A percentile compares a stretch with the other conserved stretches of the same genome.
These are phyloP conservation scores for Haematococcus sp. DNA, from an alignment of 139 green algal genomes.

Conservation along the genomic window DNA sequence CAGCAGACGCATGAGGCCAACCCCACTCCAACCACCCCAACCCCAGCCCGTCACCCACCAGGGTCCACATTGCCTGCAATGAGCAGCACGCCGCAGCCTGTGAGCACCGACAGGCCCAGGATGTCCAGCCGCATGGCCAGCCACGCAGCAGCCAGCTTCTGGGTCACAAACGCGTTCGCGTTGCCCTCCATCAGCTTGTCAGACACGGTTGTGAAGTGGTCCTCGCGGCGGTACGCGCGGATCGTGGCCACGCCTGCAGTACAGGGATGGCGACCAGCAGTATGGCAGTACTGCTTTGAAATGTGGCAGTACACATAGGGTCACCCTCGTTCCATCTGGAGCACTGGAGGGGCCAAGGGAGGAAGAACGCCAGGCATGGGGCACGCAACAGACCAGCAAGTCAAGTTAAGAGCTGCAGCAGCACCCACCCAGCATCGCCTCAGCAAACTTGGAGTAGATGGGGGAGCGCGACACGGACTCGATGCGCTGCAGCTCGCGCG, in stretches of 20 bases:
- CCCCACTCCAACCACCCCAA: too few relatives aligned
- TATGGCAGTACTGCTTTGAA: too few relatives aligned
- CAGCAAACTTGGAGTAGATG: slow-evolving; percentile 79
- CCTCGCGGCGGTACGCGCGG: slow-evolving; percentile 63
- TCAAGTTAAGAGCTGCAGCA: slow-evolving; percentile 27
- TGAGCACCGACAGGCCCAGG: slow-evolving; percentile 66
- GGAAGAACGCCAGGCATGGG: too few relatives aligned
- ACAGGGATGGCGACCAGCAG: too few relatives aligned
- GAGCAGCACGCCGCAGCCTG: slow-evolving; percentile 38
- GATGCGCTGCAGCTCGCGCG: slow-evolving; percentile 87
- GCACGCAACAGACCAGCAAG: too few relatives aligned
- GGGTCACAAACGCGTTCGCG: slow-evolving; percentile 66
- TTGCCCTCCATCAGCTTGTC: slow-evolving; percentile 64
- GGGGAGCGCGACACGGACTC: slow-evolving; percentile 81
- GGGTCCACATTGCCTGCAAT: slow-evolving; percentile 43
- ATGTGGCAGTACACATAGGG: too few relatives aligned
- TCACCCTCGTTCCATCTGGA: slow-evolving; percentile 2
- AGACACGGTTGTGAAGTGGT: slow-evolving; percentile 49
- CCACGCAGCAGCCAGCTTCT: slow-evolving; percentile 77
- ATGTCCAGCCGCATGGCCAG: slow-evolving; percentile 82
- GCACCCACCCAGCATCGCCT: slow-evolving; percentile 36
- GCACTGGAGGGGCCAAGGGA: too few relatives aligned
- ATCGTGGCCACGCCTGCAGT: slow-evolving; percentile 82
- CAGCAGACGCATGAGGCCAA: too few relatives aligned
- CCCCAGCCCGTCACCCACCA: too few relatives aligned